A percentile compares a stretch with the other conserved stretches of the same genome.
Conservation (phyloP, 768 basidiomycete species). For the Sarcodon sp. region DNA sequence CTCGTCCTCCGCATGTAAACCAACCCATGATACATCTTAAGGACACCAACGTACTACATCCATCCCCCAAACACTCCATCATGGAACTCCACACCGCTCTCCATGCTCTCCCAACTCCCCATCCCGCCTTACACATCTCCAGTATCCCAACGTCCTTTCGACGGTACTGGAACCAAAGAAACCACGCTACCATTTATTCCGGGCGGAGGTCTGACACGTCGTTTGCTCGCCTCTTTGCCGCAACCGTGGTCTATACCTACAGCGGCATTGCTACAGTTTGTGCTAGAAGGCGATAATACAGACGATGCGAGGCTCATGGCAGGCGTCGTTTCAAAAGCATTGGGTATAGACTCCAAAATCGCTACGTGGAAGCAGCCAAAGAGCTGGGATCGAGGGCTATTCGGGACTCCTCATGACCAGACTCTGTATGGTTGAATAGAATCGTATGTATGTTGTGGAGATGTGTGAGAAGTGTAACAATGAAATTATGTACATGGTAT, state of each 20-base stretch:
- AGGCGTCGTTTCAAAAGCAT: slow-evolving; percentile 32
- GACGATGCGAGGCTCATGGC: slow-evolving; percentile 57
- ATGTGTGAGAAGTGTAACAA: too few species aligned
- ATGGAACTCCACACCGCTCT: slow-evolving; percentile 30
- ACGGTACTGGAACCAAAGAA: slow-evolving; percentile 2
- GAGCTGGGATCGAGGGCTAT: slow-evolving; percentile 51
- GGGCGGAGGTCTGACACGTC: slow-evolving; percentile 60
- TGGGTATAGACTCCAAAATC: slow-evolving; percentile 23
- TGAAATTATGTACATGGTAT: too few species aligned
- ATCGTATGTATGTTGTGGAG: too few species aligned
- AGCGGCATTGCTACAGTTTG: slow-evolving; percentile 57
- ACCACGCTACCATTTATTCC: slow-evolving; percentile 58
- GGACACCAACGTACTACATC: slow-evolving; percentile 56
- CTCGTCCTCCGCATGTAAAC: not conserved
- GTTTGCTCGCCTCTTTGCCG: slow-evolving; percentile 39
- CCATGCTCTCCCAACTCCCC: slow-evolving; percentile 29
- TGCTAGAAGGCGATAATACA: slow-evolving; percentile 74
- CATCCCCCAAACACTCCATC: slow-evolving; percentile 28
- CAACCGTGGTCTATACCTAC: slow-evolving; percentile 36
- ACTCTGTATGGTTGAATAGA: slow-evolving; percentile 47
- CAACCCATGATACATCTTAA: slow-evolving; percentile 12
- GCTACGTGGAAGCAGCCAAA: slow-evolving; percentile 47
- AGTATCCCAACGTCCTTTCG: slow-evolving; percentile 20
- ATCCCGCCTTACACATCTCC: slow-evolving; percentile 40
- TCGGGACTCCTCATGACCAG: slow-evolving; percentile 64